These are phyloP conservation scores for Podospora anserina DNA, from an alignment of 495 filamentous ascomycete species.

Conservation along the genomic window DNA sequence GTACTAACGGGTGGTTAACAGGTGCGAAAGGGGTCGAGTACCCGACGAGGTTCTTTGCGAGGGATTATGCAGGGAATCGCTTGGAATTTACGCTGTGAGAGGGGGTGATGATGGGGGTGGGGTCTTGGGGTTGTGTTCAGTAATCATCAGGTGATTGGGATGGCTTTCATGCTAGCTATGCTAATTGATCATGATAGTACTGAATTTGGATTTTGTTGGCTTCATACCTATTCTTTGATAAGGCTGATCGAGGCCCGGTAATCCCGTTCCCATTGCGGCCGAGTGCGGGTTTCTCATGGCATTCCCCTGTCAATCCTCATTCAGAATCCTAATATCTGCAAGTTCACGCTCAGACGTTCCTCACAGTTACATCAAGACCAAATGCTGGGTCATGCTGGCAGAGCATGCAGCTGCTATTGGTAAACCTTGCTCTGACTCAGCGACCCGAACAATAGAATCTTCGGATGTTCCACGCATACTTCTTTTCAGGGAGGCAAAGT, in stretches of 20 bases:
- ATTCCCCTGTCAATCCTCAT: not conserved
- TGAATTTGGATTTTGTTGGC: not conserved
- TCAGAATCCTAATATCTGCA: not conserved
- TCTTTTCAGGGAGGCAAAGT: not conserved
- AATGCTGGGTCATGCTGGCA: not conserved
- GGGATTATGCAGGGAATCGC: conserved; percentile 61
- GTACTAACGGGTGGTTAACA: not conserved
- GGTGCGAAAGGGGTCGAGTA: conserved; percentile 58
- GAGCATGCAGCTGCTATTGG: not conserved
- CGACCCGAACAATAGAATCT: not conserved
- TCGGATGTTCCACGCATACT: not conserved
- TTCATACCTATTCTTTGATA: not conserved
- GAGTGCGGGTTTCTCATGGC: not conserved
- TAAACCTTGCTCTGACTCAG: not conserved
- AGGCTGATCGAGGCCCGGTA: not conserved
- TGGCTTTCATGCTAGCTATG: not conserved
- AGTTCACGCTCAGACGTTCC: not conserved
- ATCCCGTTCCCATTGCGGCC: too few species aligned
- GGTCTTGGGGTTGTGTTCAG: not conserved
- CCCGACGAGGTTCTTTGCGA: conserved; percentile 59
- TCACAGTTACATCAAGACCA: not conserved
- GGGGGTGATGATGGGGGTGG: not conserved
- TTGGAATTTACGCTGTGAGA: conserved; percentile 57
- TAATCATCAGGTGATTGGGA: not conserved
- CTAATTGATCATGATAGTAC: not conserved